Percentiles rank a stretch among this genome's conserved stretches.
phyloP scores from a whole-genome alignment of 345 rosid species.

The Eucalyptus camaldulensis region DNA sequence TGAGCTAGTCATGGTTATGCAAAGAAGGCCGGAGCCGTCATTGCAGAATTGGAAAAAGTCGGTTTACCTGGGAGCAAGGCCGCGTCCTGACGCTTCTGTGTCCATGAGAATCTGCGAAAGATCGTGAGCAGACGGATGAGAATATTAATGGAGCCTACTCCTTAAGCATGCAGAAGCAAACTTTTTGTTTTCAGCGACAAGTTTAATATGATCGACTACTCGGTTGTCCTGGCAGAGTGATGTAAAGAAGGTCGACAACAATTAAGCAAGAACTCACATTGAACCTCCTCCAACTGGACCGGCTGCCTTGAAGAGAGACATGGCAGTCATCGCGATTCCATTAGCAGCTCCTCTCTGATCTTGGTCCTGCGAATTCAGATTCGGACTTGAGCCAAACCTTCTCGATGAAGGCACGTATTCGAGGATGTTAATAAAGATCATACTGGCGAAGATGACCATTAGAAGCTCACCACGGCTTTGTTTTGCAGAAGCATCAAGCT shows the following conservation, averaged over 20 bases:
- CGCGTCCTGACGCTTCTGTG: slow-evolving; percentile 22
- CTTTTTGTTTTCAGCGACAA: neutral
- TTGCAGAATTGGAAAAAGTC: neutral
- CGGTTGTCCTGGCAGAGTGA: neutral
- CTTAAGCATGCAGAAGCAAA: neutral
- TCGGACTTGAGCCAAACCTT: neutral
- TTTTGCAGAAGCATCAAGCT: slow-evolving; percentile 35
- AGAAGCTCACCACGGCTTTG: slow-evolving; percentile 27
- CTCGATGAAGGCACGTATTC: neutral
- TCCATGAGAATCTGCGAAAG: slow-evolving; percentile 33
- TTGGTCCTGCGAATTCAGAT: slow-evolving; percentile 24
- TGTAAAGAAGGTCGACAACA: neutral
- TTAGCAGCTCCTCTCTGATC: slow-evolving; percentile 48
- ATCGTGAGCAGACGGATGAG: neutral
- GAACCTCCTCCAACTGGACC: slow-evolving; percentile 50
- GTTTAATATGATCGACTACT: neutral
- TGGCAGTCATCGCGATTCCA: slow-evolving; percentile 35
- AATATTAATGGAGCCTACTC: neutral
- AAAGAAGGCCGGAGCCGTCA: neutral
- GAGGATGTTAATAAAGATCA: neutral
- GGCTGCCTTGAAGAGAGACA: slow-evolving; percentile 39
- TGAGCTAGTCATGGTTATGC: neutral
- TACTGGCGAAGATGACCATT: neutral
- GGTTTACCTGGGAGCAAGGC: slow-evolving; percentile 30
- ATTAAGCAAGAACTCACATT: slow-evolving; percentile 15